phyloP scores from a whole-genome alignment of 1,284 basidiomycete species.

The Tausonia pullulans region DNA sequence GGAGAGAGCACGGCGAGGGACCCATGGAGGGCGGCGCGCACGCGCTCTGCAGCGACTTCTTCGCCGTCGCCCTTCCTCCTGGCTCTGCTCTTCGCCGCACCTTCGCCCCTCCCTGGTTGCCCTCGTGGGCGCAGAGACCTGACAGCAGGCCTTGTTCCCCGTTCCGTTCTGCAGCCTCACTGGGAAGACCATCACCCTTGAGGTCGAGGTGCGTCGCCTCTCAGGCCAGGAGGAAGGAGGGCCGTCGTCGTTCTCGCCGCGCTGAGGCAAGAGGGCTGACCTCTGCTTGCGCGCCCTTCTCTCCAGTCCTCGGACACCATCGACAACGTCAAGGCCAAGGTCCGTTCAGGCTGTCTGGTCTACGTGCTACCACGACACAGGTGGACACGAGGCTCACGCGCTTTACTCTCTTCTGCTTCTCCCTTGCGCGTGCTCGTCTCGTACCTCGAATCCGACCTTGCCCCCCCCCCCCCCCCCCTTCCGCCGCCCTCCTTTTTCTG shows the following conservation, averaged over 20 bases:
- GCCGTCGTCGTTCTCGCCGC: too few relatives aligned
- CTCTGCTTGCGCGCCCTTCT: too few relatives aligned
- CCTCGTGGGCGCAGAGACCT: too few relatives aligned
- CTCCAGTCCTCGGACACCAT: constrained; percentile 46
- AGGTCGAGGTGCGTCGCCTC: constrained; percentile 38
- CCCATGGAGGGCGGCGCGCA: too few relatives aligned
- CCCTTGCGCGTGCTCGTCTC: not conserved
- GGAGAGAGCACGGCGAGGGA: too few relatives aligned
- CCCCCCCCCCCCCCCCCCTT: not conserved
- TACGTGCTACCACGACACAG: not conserved
- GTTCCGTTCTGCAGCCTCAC: too few relatives aligned
- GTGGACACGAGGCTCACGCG: not conserved
- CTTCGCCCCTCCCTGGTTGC: too few relatives aligned
- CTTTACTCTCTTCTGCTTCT: not conserved
- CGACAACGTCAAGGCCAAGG: constrained; percentile 48
- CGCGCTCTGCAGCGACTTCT: too few relatives aligned
- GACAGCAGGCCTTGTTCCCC: too few relatives aligned
- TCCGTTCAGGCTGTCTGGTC: constrained; percentile 6
- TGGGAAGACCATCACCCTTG: constrained; percentile 48
- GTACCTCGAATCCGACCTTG: not conserved
- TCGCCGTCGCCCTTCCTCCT: too few relatives aligned
- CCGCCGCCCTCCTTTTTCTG: not conserved
- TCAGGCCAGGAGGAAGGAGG: too few relatives aligned
- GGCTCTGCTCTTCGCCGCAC: too few relatives aligned
- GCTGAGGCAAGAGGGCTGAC: constrained; percentile 2